Evolutionary conservation across 306 rosid species (phyloP), one percentile per base, ranked within the genome.

Genomic region (Heteromeles arbutifolia): DNA sequence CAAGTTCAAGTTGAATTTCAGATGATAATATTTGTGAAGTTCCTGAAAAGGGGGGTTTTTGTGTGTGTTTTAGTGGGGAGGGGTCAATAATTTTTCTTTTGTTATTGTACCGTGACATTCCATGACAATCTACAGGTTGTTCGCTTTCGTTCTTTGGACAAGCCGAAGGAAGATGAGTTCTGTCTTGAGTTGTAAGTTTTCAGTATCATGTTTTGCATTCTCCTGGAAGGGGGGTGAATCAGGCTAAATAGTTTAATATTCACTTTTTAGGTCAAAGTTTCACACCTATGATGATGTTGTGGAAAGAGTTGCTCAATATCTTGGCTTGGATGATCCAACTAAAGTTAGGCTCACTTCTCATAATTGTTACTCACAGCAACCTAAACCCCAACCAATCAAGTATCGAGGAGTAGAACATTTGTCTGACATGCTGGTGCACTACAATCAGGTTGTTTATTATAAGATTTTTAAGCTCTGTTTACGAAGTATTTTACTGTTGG

Each of bases 81-180:
- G 26, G 29, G 7, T 57, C 17, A n/a, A 24, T 58, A 58, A 50
- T 26, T 61, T 45, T 14, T n/a, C 61, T 34, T 1, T 52, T 43
- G 15, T n/a, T 63, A n/a, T 63, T 74, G 31, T 43, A 18, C 59
- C 28, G 4, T 74, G 25, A 73, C 31, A 58, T 58, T 69, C 22
- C 62, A 41, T 61, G 66, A 61, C 66, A 61, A 61, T 15, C 10
- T 83, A 61, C 82, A 94, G 98, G 85, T 92, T 78, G 98, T 94
- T 76, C 98, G 79, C 82, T 94, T 92, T 73, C 92, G 98, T 59
- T 83, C 79, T 70, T 84, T 94, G 84, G 96, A 92, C 85, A 92
- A 83, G 79, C 97, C 98, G 9, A 94, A 94, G 69, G 98, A 94
- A 77, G 97, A 94, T 48, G 95, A 90, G 57, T 94, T 94, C 76